phyloP scores from a whole-genome alignment of 2,329 filamentous ascomycete species.

The Trichoderma arundinaceum region DNA sequence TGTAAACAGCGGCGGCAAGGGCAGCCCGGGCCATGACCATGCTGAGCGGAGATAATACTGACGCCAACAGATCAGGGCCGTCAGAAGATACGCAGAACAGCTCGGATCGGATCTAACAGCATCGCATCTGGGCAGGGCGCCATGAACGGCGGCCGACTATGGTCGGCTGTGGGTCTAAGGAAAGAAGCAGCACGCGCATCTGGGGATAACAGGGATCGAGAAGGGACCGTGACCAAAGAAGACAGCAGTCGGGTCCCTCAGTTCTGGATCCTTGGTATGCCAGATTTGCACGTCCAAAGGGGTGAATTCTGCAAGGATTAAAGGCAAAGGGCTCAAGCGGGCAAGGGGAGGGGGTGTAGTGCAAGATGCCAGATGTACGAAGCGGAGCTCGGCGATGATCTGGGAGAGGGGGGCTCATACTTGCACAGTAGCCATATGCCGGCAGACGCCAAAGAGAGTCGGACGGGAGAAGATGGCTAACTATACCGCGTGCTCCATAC shows the following conservation, averaged over 20 bases:
- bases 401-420: slow-evolving; percentile 3
- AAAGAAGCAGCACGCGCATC: slow-evolving; percentile 33
- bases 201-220: slow-evolving; percentile 31
- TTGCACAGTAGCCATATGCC: slow-evolving; percentile 4
- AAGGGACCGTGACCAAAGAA: slow-evolving; percentile 14
- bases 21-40: slow-evolving; percentile 5
- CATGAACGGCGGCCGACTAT: slow-evolving; percentile 28
- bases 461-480: slow-evolving; percentile 12
- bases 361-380: slow-evolving; percentile 19
- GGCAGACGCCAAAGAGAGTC: slow-evolving; percentile 5
- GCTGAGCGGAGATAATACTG: slow-evolving; percentile 24
- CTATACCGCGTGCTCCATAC: background rate
- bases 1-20: slow-evolving; percentile 27
- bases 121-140: slow-evolving; percentile 21
- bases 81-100: slow-evolving; percentile 19
- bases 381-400: slow-evolving; percentile 30
- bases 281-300: slow-evolving; percentile 33
- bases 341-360: slow-evolving; percentile 22
- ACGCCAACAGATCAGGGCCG: slow-evolving; percentile 22
- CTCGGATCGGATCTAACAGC: slow-evolving; percentile 30
- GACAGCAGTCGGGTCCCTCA: slow-evolving; percentile 1
- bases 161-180: slow-evolving; percentile 27
- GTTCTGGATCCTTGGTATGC: slow-evolving; percentile 34
- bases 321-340: slow-evolving; percentile 10
- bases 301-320: slow-evolving; percentile 28